These are phyloP conservation scores for Coix lacrymajobi DNA, from an alignment of 176 grass and related monocot species.

Conservation along the genomic window DNA sequence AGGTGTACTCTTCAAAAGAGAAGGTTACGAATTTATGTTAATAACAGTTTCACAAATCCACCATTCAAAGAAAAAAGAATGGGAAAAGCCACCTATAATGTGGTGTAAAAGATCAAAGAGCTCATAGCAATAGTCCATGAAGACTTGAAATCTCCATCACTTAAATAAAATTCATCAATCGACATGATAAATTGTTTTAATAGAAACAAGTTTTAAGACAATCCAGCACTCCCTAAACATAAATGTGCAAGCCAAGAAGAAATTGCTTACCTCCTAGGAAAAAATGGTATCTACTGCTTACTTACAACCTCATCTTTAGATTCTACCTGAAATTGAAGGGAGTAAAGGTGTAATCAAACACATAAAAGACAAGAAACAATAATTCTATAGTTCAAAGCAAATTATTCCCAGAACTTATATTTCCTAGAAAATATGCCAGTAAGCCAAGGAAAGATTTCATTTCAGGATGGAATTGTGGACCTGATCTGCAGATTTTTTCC, in stretches of 20 bases:
- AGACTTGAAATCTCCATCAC: neutral
- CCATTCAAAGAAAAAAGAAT: neutral
- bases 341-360: conserved; percentile 9
- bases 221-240: neutral
- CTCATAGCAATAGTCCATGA: neutral
- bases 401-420: neutral
- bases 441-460: neutral
- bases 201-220: neutral
- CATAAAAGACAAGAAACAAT: neutral
- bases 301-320: conserved; percentile 50
- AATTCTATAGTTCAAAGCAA: neutral
- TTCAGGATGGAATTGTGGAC: conserved; percentile 26
- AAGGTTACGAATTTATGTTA: neutral
- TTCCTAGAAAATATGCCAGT: neutral
- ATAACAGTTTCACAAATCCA: neutral
- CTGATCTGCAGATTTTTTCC: conserved; percentile 44
- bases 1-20: neutral
- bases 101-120: neutral
- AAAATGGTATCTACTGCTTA: conserved; percentile 28
- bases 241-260: neutral
- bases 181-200: neutral
- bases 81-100: neutral
- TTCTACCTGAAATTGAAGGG: conserved; percentile 46
- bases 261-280: conserved; percentile 33
- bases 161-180: neutral